Evolutionary conservation across 2,329 filamentous ascomycete genomes (phyloP), one percentile per base, ranked within the genome.

Genomic region (Hypoxylon sp.): DNA sequence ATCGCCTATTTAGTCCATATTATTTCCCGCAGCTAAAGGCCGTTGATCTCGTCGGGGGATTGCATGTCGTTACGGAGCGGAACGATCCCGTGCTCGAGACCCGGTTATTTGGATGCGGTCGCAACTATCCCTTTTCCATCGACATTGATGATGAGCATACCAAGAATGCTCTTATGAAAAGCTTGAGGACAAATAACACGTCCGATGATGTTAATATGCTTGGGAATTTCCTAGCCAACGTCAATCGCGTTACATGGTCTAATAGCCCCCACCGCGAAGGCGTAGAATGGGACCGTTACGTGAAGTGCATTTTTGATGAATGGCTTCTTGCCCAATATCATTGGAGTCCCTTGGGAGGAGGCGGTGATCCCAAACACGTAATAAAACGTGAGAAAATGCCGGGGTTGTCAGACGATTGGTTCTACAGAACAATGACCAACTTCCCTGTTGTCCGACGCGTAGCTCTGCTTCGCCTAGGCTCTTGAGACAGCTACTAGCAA

Each of bases 71-170:
- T 19, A 17, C 52, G 19, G 17, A 37, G 29, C 17, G 37, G 14
- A 59, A 31, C 14, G 62, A 64, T 33, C 48, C 62, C 8, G 29
- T 64, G 13, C 29, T 58, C 13, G 53, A 57, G 39, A n/a, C 53
- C 14, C 59, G 51, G 22, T 3, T 63, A n/a, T 63, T 63, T 53
- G 24, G 39, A 50, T 29, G 10, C 44, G 44, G 33, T 17, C 8
- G 31, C 19, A 19, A 26, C 10, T 33, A 33, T 22, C 50, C 50
- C 29, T 14, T 63, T 22, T 26, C 31, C 6, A 19, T 63, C 31
- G 51, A 50, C 14, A 46, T 55, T 22, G 29, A 63, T 13, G 50
- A 63, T 22, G 22, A 50, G 35, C 9, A 35, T 11, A 37, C 35
- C 9, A 57, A 19, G 22, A n/a, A 26, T n/a, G 46, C 44, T 57